Evolutionary conservation across 164 flowering plant species (phyloP).

Genomic region (Umbilicus rupestris): DNA sequence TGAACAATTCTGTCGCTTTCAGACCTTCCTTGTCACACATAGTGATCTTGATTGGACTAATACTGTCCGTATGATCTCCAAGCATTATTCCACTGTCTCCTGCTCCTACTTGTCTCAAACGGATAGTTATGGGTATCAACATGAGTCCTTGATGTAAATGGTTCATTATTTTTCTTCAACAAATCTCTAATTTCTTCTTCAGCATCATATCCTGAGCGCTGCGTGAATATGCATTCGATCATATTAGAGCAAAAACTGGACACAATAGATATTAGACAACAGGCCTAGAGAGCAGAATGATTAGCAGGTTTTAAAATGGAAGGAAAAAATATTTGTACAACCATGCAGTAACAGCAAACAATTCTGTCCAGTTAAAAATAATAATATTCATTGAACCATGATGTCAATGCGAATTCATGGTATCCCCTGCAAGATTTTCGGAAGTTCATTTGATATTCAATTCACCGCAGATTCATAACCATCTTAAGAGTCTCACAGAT

Average conservation of each 20-base stretch:
- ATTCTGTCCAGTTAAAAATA: no score
- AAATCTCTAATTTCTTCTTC: slow-evolving; percentile 60
- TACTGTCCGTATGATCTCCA: slow-evolving; percentile 3
- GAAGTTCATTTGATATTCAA: no score
- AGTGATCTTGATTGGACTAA: not conserved
- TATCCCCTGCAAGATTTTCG: no score
- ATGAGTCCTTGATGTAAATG: slow-evolving; percentile 22
- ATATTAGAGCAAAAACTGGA: not conserved
- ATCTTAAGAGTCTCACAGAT: no score
- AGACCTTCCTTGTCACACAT: not conserved
- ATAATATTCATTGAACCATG: no score
- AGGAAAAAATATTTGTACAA: not conserved
- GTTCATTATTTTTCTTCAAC: slow-evolving; percentile 13
- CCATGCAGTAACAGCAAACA: not conserved
- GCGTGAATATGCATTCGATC: slow-evolving; percentile 13
- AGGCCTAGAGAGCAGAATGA: not conserved
- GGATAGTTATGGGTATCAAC: slow-evolving; percentile 25
- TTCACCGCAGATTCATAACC: no score
- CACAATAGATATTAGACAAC: not conserved
- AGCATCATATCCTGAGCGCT: slow-evolving; percentile 70
- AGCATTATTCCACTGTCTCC: slow-evolving; percentile 22
- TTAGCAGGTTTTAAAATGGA: not conserved
- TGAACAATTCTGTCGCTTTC: not conserved
- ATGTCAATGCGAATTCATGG: no score
- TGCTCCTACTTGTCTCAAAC: slow-evolving; percentile 19